Conservation (phyloP, 306 rosid species). For the Vigna hirtella region DNA sequence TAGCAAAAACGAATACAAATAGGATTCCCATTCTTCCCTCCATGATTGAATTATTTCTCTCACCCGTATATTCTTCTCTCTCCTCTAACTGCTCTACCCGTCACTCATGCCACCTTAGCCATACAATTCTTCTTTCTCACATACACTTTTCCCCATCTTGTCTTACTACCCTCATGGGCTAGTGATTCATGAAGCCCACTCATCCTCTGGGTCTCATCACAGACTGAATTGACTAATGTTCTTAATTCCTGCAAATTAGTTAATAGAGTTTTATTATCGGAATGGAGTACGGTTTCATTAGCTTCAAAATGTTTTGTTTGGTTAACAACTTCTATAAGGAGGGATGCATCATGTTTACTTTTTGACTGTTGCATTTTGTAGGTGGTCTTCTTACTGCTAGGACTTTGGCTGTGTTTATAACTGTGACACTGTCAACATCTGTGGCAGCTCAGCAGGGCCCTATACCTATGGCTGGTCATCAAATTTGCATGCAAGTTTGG, state of each 20-base stretch:
- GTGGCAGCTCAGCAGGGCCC: constrained; percentile 91
- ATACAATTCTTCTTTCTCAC: too few relatives aligned
- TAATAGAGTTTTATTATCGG: background rate
- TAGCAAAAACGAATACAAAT: too few relatives aligned
- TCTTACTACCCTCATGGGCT: too few relatives aligned
- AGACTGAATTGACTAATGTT: background rate
- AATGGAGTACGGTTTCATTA: constrained; percentile 5
- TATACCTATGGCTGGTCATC: constrained; percentile 90
- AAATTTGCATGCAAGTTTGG: constrained; percentile 92
- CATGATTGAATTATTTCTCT: too few relatives aligned
- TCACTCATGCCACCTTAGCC: too few relatives aligned
- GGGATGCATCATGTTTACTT: constrained; percentile 29
- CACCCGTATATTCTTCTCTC: too few relatives aligned
- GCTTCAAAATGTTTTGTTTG: constrained; percentile 30
- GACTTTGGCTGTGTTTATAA: constrained; percentile 79
- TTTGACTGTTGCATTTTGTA: constrained; percentile 46
- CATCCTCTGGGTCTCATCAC: background rate
- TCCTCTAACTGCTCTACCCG: too few relatives aligned
- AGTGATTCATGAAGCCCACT: too few relatives aligned
- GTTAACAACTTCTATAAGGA: constrained; percentile 20
- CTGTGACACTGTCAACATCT: constrained; percentile 86
- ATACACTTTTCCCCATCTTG: too few relatives aligned
- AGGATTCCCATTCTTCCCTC: too few relatives aligned
- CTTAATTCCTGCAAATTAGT: background rate
- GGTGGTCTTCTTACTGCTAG: constrained; percentile 91